Evolutionary conservation across 2,329 filamentous ascomycete species (phyloP).

Genomic region (Volutella citrinella): DNA sequence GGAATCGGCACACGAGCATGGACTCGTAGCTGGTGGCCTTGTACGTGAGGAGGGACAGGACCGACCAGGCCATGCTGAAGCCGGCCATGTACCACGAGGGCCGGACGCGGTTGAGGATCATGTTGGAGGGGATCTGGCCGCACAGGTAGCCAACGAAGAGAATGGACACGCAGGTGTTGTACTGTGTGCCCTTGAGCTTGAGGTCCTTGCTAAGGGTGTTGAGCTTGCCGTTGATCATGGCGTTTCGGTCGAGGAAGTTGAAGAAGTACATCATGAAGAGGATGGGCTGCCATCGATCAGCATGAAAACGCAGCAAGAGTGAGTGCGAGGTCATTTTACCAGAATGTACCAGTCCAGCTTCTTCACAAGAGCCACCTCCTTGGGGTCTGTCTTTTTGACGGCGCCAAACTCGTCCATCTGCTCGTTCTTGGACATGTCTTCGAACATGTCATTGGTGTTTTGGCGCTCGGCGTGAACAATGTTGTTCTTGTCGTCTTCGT

Average conservation of each 20-base stretch:
- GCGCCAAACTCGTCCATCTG: neutral
- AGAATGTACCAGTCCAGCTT: constrained; percentile 10
- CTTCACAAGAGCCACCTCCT: constrained; percentile 9
- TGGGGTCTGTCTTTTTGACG: constrained; percentile 3
- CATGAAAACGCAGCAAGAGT: too few species aligned
- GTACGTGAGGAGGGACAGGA: constrained; percentile 39
- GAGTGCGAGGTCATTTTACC: constrained; percentile 1
- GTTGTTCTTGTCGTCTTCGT: neutral
- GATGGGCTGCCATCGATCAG: too few species aligned
- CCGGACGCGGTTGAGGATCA: constrained; percentile 38
- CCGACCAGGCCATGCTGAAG: constrained; percentile 36
- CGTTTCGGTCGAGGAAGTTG: constrained; percentile 47
- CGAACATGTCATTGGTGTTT: neutral
- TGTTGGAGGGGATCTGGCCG: constrained; percentile 37
- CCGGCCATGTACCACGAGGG: constrained; percentile 43
- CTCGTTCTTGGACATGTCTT: neutral
- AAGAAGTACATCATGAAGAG: constrained; percentile 40
- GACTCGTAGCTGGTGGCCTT: constrained; percentile 39
- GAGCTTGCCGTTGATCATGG: constrained; percentile 55
- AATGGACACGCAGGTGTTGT: constrained; percentile 34
- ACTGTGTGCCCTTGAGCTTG: constrained; percentile 37
- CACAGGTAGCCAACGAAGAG: constrained; percentile 35
- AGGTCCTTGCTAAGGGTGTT: constrained; percentile 54
- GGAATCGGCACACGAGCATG: constrained; percentile 40
- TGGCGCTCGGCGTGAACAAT: neutral